Conservation (phyloP, 108 stramenopile genomes). For the Nitzschia inconspicua region DNA sequence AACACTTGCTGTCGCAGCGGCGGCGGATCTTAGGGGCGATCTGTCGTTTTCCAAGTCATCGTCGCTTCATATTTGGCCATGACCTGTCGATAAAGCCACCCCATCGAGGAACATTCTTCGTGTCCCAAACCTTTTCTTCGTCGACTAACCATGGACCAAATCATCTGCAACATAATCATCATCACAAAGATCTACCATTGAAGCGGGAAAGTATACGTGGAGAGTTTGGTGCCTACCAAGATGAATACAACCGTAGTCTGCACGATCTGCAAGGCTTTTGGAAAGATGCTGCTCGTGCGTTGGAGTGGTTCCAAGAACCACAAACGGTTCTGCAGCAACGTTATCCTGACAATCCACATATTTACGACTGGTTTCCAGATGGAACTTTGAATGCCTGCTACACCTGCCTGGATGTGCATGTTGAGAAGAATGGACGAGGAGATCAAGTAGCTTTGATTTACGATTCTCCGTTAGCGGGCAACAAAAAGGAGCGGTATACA, state of each 20-base stretch:
- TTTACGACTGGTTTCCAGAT: constrained; percentile 45
- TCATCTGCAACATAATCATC: too few relatives aligned
- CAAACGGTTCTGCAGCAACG: constrained; percentile 13
- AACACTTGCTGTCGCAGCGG: too few relatives aligned
- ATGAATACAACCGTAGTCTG: constrained; percentile 30
- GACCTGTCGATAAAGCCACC: too few relatives aligned
- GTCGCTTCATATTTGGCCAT: too few relatives aligned
- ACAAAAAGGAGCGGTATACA: constrained; percentile 30
- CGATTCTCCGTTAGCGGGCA: constrained; percentile 57
- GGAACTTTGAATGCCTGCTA: constrained; percentile 64
- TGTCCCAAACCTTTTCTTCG: too few relatives aligned
- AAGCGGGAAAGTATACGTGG: constrained; percentile 11
- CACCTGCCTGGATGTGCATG: constrained; percentile 73
- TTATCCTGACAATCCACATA: constrained; percentile 9
- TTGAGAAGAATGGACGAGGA: constrained; percentile 49
- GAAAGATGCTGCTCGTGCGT: constrained; percentile 17
- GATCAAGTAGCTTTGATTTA: constrained; percentile 60
- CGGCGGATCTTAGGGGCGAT: too few relatives aligned
- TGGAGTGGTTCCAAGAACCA: constrained; percentile 35
- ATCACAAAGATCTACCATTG: background rate
- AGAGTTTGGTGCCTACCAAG: constrained; percentile 25
- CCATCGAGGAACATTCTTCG: too few relatives aligned
- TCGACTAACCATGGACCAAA: too few relatives aligned
- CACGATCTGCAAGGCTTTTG: constrained; percentile 35
- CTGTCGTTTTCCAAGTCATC: too few relatives aligned